phyloP scores from a whole-genome alignment of 495 filamentous ascomycete genomes.

The Xylaria venustula region DNA sequence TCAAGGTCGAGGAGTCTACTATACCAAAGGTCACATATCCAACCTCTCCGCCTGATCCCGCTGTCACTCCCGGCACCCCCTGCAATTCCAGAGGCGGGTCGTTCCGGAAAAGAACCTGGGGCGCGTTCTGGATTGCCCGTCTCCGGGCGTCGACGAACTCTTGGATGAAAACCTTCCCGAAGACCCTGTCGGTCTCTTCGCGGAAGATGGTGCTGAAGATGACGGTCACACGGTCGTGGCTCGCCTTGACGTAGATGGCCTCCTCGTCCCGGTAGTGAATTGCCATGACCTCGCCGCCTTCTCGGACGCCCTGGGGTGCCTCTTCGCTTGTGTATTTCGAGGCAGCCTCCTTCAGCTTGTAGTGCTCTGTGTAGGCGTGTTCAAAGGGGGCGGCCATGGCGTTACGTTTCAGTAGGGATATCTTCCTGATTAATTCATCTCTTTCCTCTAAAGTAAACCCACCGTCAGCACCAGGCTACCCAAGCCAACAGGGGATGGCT shows the following conservation, averaged over 20 bases:
- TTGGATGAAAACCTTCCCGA: constrained; percentile 90
- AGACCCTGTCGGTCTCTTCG: constrained; percentile 95
- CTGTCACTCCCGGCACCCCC: constrained; percentile 76
- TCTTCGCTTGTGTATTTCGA: constrained; percentile 88
- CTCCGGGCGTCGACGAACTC: constrained; percentile 96
- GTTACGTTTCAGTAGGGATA: constrained; percentile 91
- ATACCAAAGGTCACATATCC: constrained; percentile 98
- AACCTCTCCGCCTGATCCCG: constrained; percentile 71
- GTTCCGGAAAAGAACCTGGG: constrained; percentile 95
- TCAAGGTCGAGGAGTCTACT: constrained; percentile 3
- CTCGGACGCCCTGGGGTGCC: constrained; percentile 81
- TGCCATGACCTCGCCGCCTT: constrained; percentile 90
- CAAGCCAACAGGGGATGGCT: not conserved
- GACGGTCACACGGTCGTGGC: constrained; percentile 93
- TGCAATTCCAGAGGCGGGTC: constrained; percentile 91
- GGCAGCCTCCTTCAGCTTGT: constrained; percentile 78
- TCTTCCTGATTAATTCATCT: constrained; percentile 79
- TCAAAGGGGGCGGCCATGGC: constrained; percentile 98
- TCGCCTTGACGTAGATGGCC: constrained; percentile 98
- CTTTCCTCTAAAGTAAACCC: constrained; percentile 56
- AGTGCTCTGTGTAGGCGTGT: constrained; percentile 90
- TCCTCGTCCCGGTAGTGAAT: constrained; percentile 98
- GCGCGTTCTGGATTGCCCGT: constrained; percentile 94
- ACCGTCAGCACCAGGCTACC: constrained; percentile 13
- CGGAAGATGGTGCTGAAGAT: constrained; percentile 98